These are phyloP conservation scores for Colletotrichum magnum DNA, from an alignment of 2,329 filamentous ascomycete genomes.

Conservation along the genomic window DNA sequence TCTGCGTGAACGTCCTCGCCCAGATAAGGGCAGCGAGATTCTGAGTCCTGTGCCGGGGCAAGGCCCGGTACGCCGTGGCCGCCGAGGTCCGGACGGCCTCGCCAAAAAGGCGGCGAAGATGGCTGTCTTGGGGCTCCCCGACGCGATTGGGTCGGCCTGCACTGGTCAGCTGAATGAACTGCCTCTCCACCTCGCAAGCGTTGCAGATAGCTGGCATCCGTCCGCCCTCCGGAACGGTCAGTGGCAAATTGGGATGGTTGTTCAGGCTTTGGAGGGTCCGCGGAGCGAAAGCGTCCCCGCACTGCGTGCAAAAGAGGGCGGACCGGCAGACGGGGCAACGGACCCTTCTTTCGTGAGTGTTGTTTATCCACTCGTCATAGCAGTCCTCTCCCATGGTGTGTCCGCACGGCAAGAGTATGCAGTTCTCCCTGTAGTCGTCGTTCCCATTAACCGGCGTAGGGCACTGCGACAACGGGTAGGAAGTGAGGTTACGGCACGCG, in stretches of 20 bases:
- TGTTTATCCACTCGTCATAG: not conserved
- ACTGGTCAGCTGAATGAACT: not conserved
- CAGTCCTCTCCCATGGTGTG: conserved; percentile 4
- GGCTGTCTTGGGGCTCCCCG: not conserved
- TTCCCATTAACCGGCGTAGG: not conserved
- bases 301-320: not conserved
- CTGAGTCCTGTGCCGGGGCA: no score
- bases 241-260: not conserved
- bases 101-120: not conserved
- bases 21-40: no score
- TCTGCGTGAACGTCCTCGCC: no score
- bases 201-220: not conserved
- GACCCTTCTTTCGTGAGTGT: not conserved
- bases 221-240: not conserved
- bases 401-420: conserved; percentile 13
- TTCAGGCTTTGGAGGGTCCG: not conserved
- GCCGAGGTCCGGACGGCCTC: not conserved
- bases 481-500: not conserved
- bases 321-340: not conserved
- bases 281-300: not conserved
- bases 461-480: not conserved
- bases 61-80: no score
- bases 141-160: not conserved
- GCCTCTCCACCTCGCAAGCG: not conserved
- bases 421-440: not conserved